Percentiles rank a stretch among this genome's conserved stretches.
These are phyloP conservation scores for Teunomyces kruisii DNA, from an alignment of 805 yeast species.

Conservation along the genomic window DNA sequence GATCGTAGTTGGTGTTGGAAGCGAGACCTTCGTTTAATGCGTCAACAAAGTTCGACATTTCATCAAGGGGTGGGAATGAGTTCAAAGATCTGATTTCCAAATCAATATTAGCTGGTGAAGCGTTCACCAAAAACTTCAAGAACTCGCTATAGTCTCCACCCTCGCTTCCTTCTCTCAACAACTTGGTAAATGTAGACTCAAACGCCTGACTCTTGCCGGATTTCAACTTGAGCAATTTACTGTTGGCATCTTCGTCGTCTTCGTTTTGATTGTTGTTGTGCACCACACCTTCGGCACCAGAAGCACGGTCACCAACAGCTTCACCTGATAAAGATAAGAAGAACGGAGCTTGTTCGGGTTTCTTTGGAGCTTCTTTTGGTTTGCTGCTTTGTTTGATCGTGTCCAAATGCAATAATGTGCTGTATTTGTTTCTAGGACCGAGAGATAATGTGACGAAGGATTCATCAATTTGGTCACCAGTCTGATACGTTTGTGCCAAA, in stretches of 20 bases:
- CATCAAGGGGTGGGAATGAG: conserved; percentile 63
- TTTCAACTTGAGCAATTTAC: conserved; percentile 32
- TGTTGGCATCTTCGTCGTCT: conserved; percentile 11
- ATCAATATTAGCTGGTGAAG: conserved; percentile 79
- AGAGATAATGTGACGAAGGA: conserved; percentile 70
- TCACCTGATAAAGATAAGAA: conserved; percentile 70
- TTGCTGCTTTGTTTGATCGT: conserved; percentile 82
- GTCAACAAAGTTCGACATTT: conserved; percentile 62
- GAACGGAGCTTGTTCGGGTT: conserved; percentile 76
- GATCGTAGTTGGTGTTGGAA: conserved; percentile 64
- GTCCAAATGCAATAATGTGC: conserved; percentile 77
- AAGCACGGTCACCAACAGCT: conserved; percentile 69
- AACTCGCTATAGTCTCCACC: conserved; percentile 47
- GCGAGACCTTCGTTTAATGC: conserved; percentile 63
- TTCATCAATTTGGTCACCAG: conserved; percentile 62
- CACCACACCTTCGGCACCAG: conserved; percentile 41
- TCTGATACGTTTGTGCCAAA: conserved; percentile 39
- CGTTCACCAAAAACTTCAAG: conserved; percentile 50
- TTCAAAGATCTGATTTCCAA: conserved; percentile 82
- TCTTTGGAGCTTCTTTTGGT: conserved; percentile 86
- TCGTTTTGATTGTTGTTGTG: conserved; percentile 6
- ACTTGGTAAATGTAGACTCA: conserved; percentile 72
- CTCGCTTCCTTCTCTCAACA: conserved; percentile 54
- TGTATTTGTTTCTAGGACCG: conserved; percentile 76
- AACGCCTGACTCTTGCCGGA: conserved; percentile 43